A percentile compares a stretch with the other conserved stretches of the same genome.
Evolutionary conservation across 306 rosid species (phyloP).

Genomic region (Citrullus amarus): DNA sequence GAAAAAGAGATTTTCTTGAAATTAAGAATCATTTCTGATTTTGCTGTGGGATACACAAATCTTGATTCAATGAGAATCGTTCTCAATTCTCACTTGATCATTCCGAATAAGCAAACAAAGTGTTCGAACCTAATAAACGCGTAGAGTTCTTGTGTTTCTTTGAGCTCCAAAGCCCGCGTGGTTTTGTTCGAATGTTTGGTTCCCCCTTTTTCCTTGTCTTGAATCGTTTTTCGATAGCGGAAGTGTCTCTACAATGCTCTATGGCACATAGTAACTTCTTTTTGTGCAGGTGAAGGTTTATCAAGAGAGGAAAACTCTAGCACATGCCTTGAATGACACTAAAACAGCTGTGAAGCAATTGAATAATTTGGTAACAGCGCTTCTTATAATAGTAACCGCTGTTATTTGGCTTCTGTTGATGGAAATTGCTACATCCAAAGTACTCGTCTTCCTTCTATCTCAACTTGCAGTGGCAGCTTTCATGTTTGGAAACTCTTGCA

Average conservation of each 20-base stretch:
- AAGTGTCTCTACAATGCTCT: not conserved
- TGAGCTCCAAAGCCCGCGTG: not conserved
- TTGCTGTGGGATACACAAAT: not conserved
- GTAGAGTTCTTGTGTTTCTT: not conserved
- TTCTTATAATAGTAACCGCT: conserved; percentile 34
- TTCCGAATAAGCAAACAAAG: not conserved
- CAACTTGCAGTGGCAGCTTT: conserved; percentile 66
- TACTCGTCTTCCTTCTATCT: conserved; percentile 65
- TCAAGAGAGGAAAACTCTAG: conserved; percentile 71
- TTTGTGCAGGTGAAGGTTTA: conserved; percentile 65
- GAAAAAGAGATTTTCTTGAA: not conserved
- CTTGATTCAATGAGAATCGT: not conserved
- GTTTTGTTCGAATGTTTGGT: not conserved
- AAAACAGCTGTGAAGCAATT: conserved; percentile 88
- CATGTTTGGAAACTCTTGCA: conserved; percentile 91
- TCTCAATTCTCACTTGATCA: not conserved
- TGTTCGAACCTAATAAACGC: not conserved
- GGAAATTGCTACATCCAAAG: conserved; percentile 87
- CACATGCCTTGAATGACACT: conserved; percentile 74
- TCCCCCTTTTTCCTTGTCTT: not conserved
- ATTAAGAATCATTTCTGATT: not conserved
- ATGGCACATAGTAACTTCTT: not conserved
- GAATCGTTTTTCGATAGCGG: not conserved
- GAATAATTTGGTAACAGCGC: conserved; percentile 50
- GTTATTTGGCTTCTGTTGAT: conserved; percentile 72